These are phyloP conservation scores for Macrophomina phaseolina DNA, from an alignment of 2,329 filamentous ascomycete species.

Conservation along the genomic window DNA sequence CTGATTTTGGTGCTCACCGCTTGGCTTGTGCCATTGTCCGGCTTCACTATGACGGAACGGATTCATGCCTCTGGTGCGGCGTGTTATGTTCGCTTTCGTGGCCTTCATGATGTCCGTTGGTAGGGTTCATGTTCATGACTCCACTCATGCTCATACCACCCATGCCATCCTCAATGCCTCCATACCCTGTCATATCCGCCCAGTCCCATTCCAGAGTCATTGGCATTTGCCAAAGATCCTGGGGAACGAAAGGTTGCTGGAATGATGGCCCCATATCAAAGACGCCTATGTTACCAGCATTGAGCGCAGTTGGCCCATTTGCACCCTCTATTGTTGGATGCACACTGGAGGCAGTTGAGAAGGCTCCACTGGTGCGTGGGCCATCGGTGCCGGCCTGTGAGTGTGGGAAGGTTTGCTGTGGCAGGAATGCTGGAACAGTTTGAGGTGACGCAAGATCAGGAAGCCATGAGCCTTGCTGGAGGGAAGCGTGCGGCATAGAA, in stretches of 20 bases:
- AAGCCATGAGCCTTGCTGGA: conserved; percentile 33
- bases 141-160: conserved; percentile 27
- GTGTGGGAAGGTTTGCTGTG: conserved; percentile 16
- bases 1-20: neutral
- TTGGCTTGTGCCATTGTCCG: neutral
- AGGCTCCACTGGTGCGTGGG: neutral
- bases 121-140: conserved; percentile 13
- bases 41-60: neutral
- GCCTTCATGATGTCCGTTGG: neutral
- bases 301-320: conserved; percentile 19
- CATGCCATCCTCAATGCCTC: conserved; percentile 40
- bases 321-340: conserved; percentile 6
- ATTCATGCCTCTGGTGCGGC: conserved; percentile 3
- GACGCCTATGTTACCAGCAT: neutral
- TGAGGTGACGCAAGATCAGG: conserved; percentile 22
- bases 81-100: neutral
- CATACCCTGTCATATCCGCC: conserved; percentile 56
- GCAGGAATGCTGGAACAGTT: conserved; percentile 10
- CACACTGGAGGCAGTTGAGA: neutral
- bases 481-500: conserved; percentile 46
- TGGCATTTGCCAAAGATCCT: conserved; percentile 93
- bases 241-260: conserved; percentile 86
- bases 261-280: conserved; percentile 52
- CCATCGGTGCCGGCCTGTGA: conserved; percentile 3
- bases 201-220: conserved; percentile 95